phyloP scores from a whole-genome alignment of 139 green algal species.

The Picochlorum sp. region DNA sequence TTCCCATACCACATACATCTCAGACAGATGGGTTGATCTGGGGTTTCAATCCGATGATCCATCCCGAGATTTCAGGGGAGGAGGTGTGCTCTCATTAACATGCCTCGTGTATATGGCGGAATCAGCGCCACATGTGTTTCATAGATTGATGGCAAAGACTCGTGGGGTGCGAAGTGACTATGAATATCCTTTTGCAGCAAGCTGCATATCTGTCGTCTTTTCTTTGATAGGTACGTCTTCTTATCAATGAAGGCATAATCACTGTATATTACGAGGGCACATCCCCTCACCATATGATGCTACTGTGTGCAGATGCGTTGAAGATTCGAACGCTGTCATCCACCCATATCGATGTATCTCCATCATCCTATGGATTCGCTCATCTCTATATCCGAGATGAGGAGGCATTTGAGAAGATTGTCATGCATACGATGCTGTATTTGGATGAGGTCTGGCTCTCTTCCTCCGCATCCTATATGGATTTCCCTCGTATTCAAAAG shows the following conservation, averaged over 20 bases:
- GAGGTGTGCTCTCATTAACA: conserved; percentile 62
- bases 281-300: too few relatives aligned
- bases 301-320: too few relatives aligned
- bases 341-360: too few relatives aligned
- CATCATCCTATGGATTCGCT: background rate
- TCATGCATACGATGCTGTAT: background rate
- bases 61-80: conserved; percentile 40
- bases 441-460: conserved; percentile 6
- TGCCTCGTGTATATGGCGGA: conserved; percentile 66
- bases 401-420: background rate
- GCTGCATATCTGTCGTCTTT: conserved; percentile 78
- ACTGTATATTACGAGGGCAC: too few relatives aligned
- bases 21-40: conserved; percentile 69
- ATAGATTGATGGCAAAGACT: conserved; percentile 55
- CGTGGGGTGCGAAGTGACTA: conserved; percentile 42
- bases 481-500: background rate
- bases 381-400: background rate
- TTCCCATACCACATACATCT: conserved; percentile 28
- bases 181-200: conserved; percentile 88
- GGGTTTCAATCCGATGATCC: conserved; percentile 50
- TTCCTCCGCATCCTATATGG: background rate
- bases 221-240: conserved; percentile 37
- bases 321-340: too few relatives aligned
- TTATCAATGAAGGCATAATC: too few relatives aligned
- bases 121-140: conserved; percentile 26